phyloP scores from a whole-genome alignment of 768 basidiomycete species.

The Lepiota venenata region DNA sequence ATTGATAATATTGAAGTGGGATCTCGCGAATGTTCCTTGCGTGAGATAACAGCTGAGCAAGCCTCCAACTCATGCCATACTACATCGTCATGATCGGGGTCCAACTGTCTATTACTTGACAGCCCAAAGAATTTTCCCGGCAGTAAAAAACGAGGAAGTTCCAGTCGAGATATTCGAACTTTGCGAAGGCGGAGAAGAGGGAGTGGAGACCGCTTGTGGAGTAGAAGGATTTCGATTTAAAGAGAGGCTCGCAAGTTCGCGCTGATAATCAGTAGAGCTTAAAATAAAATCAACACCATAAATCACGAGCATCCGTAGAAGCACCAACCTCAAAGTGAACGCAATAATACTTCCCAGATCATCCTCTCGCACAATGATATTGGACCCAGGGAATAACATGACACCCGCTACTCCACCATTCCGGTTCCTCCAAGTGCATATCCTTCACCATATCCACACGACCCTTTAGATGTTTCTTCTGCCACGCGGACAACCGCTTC shows the following conservation, averaged over 20 bases:
- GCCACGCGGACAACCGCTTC: slow-evolving; percentile 58
- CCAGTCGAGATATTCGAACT: not conserved
- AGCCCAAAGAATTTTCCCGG: slow-evolving; percentile 47
- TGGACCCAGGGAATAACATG: slow-evolving; percentile 67
- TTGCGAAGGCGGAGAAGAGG: slow-evolving; percentile 19
- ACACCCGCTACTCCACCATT: slow-evolving; percentile 60
- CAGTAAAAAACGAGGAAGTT: slow-evolving; percentile 47
- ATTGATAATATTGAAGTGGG: slow-evolving; percentile 53
- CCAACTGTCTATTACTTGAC: slow-evolving; percentile 37
- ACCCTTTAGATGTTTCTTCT: slow-evolving; percentile 51
- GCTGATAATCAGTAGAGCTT: slow-evolving; percentile 60
- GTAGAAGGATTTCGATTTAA: slow-evolving; percentile 23
- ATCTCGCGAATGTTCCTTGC: slow-evolving; percentile 65
- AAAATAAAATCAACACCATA: slow-evolving; percentile 3
- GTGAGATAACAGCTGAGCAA: slow-evolving; percentile 54
- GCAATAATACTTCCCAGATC: slow-evolving; percentile 82
- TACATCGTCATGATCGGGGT: slow-evolving; percentile 57
- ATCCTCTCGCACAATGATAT: slow-evolving; percentile 62
- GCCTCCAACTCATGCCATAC: slow-evolving; percentile 61
- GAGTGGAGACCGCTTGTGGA: slow-evolving; percentile 19
- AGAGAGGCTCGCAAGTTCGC: slow-evolving; percentile 40
- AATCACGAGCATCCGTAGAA: not conserved
- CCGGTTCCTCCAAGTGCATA: slow-evolving; percentile 36
- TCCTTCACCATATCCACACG: not conserved
- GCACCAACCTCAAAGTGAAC: slow-evolving; percentile 61